Percentiles rank a stretch among this genome's conserved stretches.
Conservation (phyloP, 257 asterid genomes). For the Striga asiatica region DNA sequence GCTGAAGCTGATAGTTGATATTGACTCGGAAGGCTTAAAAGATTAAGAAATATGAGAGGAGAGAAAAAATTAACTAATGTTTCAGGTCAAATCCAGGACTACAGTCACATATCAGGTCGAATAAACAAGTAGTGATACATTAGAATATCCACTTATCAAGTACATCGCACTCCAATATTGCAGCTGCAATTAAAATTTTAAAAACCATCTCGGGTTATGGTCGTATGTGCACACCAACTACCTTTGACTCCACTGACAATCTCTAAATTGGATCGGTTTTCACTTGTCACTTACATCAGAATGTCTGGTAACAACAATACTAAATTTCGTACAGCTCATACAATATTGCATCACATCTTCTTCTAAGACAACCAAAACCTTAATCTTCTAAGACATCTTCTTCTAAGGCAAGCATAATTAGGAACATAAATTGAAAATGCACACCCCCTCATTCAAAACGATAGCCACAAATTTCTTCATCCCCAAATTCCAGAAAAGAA, state of each 20-base stretch:
- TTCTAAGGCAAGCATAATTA: conserved; percentile 4
- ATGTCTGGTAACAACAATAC: neutral
- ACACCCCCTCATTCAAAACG: neutral
- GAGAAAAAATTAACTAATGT: conserved; percentile 3
- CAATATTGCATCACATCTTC: neutral
- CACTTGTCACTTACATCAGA: neutral
- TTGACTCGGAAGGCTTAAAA: conserved; percentile 54
- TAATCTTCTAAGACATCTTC: neutral
- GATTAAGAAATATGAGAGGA: conserved; percentile 6
- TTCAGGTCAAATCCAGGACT: conserved; percentile 1
- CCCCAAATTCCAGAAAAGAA: neutral
- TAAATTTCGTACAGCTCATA: neutral
- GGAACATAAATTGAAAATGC: conserved; percentile 6
- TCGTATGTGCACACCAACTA: neutral
- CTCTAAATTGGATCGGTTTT: neutral
- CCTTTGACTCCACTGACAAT: neutral
- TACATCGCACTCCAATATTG: neutral
- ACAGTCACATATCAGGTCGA: neutral
- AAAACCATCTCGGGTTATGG: neutral
- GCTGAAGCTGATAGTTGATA: conserved; percentile 85
- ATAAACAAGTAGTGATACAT: neutral
- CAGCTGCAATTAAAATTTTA: conserved; percentile 1
- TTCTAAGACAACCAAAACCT: neutral
- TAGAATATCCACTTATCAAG: neutral
- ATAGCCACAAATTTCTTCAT: neutral